Evolutionary conservation across 495 filamentous ascomycete genomes (phyloP).

Genomic region (Pyrenopolyporus hunteri): DNA sequence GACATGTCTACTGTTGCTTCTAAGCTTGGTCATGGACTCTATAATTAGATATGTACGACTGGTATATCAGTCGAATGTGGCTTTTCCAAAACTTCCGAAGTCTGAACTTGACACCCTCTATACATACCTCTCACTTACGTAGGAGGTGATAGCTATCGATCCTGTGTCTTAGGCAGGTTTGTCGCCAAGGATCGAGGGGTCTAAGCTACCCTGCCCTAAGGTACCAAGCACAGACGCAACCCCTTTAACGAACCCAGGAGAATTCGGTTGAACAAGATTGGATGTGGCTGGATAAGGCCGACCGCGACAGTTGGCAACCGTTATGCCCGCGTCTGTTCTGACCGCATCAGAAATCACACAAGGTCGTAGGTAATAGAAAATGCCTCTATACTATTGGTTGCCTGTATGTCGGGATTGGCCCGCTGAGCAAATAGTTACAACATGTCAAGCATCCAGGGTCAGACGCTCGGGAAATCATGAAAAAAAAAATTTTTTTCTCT

Average conservation of each 20-base stretch:
- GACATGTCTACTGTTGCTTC: too few species aligned
- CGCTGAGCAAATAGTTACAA: slow-evolving; percentile 24
- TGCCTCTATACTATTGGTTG: slow-evolving; percentile 30
- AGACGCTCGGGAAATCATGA: slow-evolving; percentile 4
- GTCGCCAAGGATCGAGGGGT: too few species aligned
- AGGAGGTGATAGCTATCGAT: too few species aligned
- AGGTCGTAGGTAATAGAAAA: slow-evolving; percentile 6
- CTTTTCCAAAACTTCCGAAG: too few species aligned
- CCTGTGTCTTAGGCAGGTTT: too few species aligned
- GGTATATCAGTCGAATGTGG: too few species aligned
- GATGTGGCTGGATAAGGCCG: slow-evolving; percentile 18
- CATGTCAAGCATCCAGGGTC: slow-evolving; percentile 21
- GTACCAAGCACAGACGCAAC: too few species aligned
- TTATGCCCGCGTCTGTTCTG: slow-evolving; percentile 29
- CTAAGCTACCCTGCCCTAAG: too few species aligned
- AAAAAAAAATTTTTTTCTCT: slow-evolving; percentile 17
- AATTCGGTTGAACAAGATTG: slow-evolving; percentile 24
- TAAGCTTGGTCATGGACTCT: too few species aligned
- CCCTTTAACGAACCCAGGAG: slow-evolving; percentile 5
- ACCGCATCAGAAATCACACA: slow-evolving; percentile 24
- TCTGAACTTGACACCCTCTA: too few species aligned
- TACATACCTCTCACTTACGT: too few species aligned
- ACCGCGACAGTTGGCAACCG: slow-evolving; percentile 29
- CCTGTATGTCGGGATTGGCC: slow-evolving; percentile 11
- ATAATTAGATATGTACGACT: too few species aligned